A percentile compares a stretch with the other conserved stretches of the same genome.
Conservation (phyloP, 176 grass and related monocot species). For the Dendrocalamus sinicus region DNA sequence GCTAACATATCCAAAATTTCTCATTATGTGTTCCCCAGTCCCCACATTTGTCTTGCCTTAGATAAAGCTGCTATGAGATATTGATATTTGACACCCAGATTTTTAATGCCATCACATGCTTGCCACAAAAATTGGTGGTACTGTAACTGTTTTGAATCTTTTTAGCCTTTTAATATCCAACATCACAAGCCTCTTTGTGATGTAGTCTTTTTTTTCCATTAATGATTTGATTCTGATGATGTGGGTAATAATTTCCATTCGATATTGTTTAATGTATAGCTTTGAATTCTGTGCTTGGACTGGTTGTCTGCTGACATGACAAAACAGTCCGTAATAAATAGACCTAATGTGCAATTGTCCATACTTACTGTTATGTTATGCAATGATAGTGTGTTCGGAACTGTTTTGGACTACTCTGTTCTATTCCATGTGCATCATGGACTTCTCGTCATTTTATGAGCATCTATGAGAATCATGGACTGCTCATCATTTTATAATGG, state of each 20-base stretch:
- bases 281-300: conserved; percentile 25
- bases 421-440: conserved; percentile 14
- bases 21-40: not conserved
- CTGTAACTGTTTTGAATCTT: not conserved
- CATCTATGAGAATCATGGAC: not conserved
- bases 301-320: not conserved
- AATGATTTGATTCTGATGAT: not conserved
- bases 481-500: conserved; percentile 19
- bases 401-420: not conserved
- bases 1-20: not conserved
- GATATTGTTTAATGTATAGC: not conserved
- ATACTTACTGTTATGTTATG: not conserved
- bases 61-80: not conserved
- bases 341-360: not conserved
- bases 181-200: not conserved
- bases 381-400: not conserved
- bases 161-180: not conserved
- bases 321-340: not conserved
- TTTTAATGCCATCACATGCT: not conserved
- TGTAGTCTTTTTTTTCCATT: conserved; percentile 10
- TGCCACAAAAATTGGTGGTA: not conserved
- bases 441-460: conserved; percentile 5
- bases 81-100: not conserved
- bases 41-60: not conserved
- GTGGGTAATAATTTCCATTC: not conserved